Base-by-base conservation (phyloP, 495 filamentous ascomycete genomes). In the Aspergillus campestris region DNA sequence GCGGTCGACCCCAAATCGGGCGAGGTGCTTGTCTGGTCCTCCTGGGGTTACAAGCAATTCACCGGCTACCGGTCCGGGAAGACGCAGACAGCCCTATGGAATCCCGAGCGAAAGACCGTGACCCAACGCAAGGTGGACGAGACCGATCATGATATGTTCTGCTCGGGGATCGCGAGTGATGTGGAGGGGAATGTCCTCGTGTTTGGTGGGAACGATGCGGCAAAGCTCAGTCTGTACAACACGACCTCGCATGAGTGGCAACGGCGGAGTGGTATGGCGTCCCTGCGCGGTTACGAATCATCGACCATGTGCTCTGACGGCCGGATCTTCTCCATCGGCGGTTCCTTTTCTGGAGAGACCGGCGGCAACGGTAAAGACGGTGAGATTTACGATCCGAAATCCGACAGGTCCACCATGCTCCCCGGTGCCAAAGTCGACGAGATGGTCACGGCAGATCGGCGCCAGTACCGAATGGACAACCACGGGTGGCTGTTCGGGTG, bases 141-240 rank as follows among this genome's bases (percentile, higher is more conserved):
- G 40, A 80, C 70, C 9, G 46, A 66, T 6, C 75, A 79, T 38
- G 73, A 79, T 49, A 82, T 83, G 76, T 83, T 82, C 51, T 82
- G 80, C 54, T 78, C 79, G 5, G 78, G 79, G 1, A 74, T 77
- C 27, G 74, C 72, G 3, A 50, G 74, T 8, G 71, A 75, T 47
- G 52, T 60, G 15, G 60, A 67, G 13, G 80, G 80, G 11, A 62
- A 58, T n/a, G 61, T 78, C 13, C 47, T 79, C 15, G 70, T 82
- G 14, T 74, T 70, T 5, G 79, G 80, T 2, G 78, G 78, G 5
- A 56, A 60, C 33, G 65, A 64, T 42, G 58, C 65, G 9, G 42
- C 48, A 0, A 61, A 66, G 31, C 74, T 69, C 8, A 77, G 72
- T 47, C 65, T 78, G 37, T 80, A 71, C 52, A 51, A 73, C 35